Base-by-base conservation (phyloP, 805 yeast genomes). In the Nakazawaea molendinolei region DNA sequence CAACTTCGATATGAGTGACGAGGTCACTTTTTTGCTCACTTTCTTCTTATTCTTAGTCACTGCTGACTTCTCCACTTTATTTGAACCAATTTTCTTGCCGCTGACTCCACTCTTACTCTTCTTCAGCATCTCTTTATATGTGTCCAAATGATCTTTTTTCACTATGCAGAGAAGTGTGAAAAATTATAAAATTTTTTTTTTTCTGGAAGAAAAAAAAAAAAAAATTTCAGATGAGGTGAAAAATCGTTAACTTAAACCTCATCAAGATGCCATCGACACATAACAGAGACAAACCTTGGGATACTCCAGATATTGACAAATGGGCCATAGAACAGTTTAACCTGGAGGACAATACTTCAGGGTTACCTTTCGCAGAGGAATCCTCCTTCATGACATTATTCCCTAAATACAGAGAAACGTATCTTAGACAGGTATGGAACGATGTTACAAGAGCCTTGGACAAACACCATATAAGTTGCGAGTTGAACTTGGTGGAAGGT, bases 261-360 rank as follows among this genome's bases (percentile, higher is more conserved):
- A 20, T 9, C 40, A 51, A 44, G 29, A 90, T 90, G 98, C 86
- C 82, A 17, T 86, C 96, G 2, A 86, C 95, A 31, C 89, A 90
- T 59, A 86, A 92, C 59, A 80, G 78, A 53, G 97, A 92, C 50
- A 90, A 90, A 60, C 97, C 97, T 36, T 89, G 97, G 97, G 97
- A 89, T 55, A 89, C 95, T 8, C 86, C 83, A 15, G 96, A 87
- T 48, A 79, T 89, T 40, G 95, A 89, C 56, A 89, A 90, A 57
- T 90, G 98, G 98, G 67, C 72, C 48, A 67, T 77, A 23, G 95
- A 86, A 23, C 94, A 86, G 39, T 92, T 92, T 67, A 81, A 71
- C 47, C 86, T 86, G 2, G 95, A 86, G 49, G 95, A 92, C 54
- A 86, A 87, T 53, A 78, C 76, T 5, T 75, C 89, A 8, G 96